Conservation (phyloP, 208 protist species). For the Trypanosoma scelopori region DNA sequence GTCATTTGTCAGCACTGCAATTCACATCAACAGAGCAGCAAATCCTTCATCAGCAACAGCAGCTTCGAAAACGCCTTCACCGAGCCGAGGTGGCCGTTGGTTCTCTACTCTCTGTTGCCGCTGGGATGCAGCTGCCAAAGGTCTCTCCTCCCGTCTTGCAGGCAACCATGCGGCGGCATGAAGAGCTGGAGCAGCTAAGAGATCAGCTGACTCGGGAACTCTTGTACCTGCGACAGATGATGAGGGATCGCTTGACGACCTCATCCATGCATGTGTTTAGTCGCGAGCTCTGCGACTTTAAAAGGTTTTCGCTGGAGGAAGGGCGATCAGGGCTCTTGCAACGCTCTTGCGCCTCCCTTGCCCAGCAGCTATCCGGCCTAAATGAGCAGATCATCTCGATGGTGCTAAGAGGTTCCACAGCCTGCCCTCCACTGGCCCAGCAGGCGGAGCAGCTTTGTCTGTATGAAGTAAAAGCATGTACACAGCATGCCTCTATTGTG, state of each 20-base stretch:
- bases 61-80: slow-evolving; percentile 18
- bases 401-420: slow-evolving; percentile 10
- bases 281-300: neutral
- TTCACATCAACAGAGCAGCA: slow-evolving; percentile 6
- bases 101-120: slow-evolving; percentile 15
- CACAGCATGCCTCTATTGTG: slow-evolving; percentile 37
- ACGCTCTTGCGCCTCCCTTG: slow-evolving; percentile 21
- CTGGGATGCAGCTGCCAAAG: slow-evolving; percentile 26
- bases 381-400: slow-evolving; percentile 5
- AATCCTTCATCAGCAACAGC: slow-evolving; percentile 5
- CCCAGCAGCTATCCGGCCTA: neutral
- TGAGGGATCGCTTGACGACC: slow-evolving; percentile 7
- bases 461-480: slow-evolving; percentile 30
- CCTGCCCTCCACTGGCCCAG: slow-evolving; percentile 11
- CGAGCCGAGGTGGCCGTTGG: slow-evolving; percentile 16
- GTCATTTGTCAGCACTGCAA: neutral
- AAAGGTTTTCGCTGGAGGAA: slow-evolving; percentile 10
- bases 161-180: slow-evolving; percentile 16
- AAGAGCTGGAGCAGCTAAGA: slow-evolving; percentile 27
- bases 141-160: slow-evolving; percentile 23
- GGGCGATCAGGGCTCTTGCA: slow-evolving; percentile 15
- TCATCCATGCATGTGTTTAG: neutral
- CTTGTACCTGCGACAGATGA: slow-evolving; percentile 44
- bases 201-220: slow-evolving; percentile 40
- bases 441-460: slow-evolving; percentile 25